Conservation (phyloP, 768 basidiomycete species). For the Austroboletus festivus region DNA sequence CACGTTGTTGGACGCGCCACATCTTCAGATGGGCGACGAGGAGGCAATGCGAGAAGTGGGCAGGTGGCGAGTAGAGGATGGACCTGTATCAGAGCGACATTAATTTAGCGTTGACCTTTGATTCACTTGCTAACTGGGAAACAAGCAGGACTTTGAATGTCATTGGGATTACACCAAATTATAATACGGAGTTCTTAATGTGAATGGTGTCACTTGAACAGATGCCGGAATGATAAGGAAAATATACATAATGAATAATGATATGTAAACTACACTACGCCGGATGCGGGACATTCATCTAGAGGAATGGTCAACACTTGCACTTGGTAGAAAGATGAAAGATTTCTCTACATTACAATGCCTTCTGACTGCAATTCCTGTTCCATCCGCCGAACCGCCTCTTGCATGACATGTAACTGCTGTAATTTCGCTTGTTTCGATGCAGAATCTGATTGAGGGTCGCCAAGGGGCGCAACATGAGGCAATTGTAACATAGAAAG, state of each 20-base stretch:
- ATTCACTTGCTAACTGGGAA: too few relatives aligned
- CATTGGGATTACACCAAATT: too few relatives aligned
- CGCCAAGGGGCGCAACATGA: background rate
- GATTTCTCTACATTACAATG: constrained; percentile 8
- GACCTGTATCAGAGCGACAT: constrained; percentile 59
- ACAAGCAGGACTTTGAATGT: too few relatives aligned
- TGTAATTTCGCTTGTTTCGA: constrained; percentile 16
- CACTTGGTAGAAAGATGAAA: too few relatives aligned
- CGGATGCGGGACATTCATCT: too few relatives aligned
- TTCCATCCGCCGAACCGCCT: constrained; percentile 33
- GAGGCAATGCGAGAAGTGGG: constrained; percentile 90
- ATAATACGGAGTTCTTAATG: too few relatives aligned
- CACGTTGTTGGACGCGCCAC: constrained; percentile 57
- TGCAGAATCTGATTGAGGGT: background rate
- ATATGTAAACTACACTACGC: too few relatives aligned
- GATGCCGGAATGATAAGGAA: too few relatives aligned
- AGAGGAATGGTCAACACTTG: background rate
- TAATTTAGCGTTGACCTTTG: constrained; percentile 25
- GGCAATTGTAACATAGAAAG: constrained; percentile 27
- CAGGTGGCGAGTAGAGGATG: constrained; percentile 80
- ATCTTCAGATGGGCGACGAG: constrained; percentile 68
- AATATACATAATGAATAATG: too few relatives aligned
- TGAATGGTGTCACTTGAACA: too few relatives aligned
- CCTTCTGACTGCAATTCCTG: constrained; percentile 29
- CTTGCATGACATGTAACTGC: constrained; percentile 31